Evolutionary conservation across 805 yeast species (phyloP).

Genomic region (Cyberlindnera sargentensis): DNA sequence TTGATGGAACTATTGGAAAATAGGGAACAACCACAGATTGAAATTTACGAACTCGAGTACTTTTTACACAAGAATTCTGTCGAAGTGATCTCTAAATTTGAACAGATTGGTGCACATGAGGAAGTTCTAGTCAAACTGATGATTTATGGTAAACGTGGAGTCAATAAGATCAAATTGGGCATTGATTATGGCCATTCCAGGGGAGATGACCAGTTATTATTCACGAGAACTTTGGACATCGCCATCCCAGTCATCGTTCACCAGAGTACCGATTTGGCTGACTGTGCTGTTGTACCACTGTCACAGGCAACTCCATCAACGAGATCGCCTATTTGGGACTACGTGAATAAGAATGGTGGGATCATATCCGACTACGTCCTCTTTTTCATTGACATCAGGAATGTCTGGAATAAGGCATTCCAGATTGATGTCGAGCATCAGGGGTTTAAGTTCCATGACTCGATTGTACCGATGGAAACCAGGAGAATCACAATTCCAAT

Average conservation of each 20-base stretch:
- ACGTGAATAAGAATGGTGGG: conserved; percentile 12
- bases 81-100: conserved; percentile 27
- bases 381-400: conserved; percentile 68
- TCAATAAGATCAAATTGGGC: conserved; percentile 55
- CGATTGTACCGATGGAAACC: conserved; percentile 38
- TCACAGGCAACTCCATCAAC: conserved; percentile 24
- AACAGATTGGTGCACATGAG: conserved; percentile 26
- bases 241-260: conserved; percentile 67
- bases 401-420: conserved; percentile 65
- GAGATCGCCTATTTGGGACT: conserved; percentile 23
- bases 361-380: conserved; percentile 45
- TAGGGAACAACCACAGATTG: conserved; percentile 46
- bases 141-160: conserved; percentile 66
- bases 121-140: conserved; percentile 47
- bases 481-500: conserved; percentile 69
- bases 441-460: conserved; percentile 17
- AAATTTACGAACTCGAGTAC: conserved; percentile 71
- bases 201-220: conserved; percentile 26
- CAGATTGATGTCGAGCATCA: conserved; percentile 28
- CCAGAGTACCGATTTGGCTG: conserved; percentile 66
- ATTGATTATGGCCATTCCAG: conserved; percentile 53
- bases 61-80: conserved; percentile 54
- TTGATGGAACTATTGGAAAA: conserved; percentile 47
- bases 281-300: conserved; percentile 68
- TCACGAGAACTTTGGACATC: conserved; percentile 52